Base-by-base conservation (phyloP, 768 basidiomycete genomes). In the Termitomyces sp. region DNA sequence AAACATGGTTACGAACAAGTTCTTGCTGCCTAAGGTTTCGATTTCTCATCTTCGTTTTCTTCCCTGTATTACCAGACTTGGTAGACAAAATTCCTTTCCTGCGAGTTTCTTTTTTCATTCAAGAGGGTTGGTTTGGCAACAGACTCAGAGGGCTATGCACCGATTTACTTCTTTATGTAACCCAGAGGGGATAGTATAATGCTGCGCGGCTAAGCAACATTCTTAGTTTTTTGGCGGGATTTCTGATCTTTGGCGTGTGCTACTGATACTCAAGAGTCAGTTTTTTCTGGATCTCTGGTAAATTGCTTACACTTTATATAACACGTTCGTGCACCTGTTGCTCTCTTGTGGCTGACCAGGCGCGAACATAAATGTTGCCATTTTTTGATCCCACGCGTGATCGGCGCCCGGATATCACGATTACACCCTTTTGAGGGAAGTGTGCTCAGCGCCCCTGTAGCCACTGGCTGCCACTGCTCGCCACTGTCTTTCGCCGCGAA, bases 381-480 rank as follows among this genome's bases (percentile, higher is more conserved):
- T 32, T 30, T 10, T n/a, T 48, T 33, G 47, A 20, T 32, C 30
- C 32, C 32, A 48, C 32, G 47, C 33, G 47, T 12, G 49, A 50
- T 50, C 49, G 49, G 33, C 49, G n/a, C n/a, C n/a, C n/a, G 32
- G 34, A 36, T 46, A 27, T 52, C 36, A 39, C 36, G 37, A 39
- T 40, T n/a, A 20, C n/a, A 52, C 51, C 37, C 37, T 39, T 52
- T 52, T 48, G 50, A 51, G 34, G 49, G 36, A 51, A 51, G 16
- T 30, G 26, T 18, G 22, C 42, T 43, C 26, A 12, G 50, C 37
- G 51, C 51, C 51, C 51, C 51, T 52, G 37, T 52, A 13, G 18
- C 27, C 37, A 24, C 40, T 52, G 37, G 20, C 50, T 51, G 36
- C n/a, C 18, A 51, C 50, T 26, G 36, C 37, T 50, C 51, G 37